These are phyloP conservation scores for Cucurbita pepo DNA, from an alignment of 306 rosid species.

Conservation along the genomic window DNA sequence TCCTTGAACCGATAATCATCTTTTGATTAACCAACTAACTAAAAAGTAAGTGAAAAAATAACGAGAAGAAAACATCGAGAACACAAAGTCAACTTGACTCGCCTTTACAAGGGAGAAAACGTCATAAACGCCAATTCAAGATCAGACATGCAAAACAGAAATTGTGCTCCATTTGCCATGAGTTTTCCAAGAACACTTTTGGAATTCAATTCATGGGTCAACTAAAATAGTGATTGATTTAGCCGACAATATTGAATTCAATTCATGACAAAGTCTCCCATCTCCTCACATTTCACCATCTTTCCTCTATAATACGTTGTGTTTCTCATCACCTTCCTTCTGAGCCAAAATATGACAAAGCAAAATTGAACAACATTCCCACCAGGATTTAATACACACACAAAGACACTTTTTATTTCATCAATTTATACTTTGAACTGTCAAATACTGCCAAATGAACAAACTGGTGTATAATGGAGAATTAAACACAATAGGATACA, in stretches of 20 bases:
- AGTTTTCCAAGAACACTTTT: not conserved
- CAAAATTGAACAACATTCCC: not conserved
- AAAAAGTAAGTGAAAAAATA: too few species aligned
- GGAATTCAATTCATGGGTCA: not conserved
- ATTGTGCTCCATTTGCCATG: not conserved
- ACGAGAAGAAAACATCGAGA: not conserved
- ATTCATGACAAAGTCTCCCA: not conserved
- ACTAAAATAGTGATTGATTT: not conserved
- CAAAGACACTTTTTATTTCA: not conserved
- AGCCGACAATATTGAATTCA: constrained; percentile 1
- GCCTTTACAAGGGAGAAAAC: not conserved
- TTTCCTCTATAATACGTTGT: not conserved
- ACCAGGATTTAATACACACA: not conserved
- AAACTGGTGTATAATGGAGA: constrained; percentile 8
- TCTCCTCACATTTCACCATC: not conserved
- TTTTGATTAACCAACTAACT: too few species aligned
- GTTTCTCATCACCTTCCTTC: not conserved
- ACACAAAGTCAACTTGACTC: not conserved
- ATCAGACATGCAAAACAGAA: not conserved
- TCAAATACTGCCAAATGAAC: constrained; percentile 1
- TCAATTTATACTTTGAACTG: not conserved
- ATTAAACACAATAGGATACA: constrained; percentile 7
- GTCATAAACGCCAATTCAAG: not conserved
- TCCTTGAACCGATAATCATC: too few species aligned
- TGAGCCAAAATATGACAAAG: not conserved